Evolutionary conservation across 1,284 basidiomycete species (phyloP), one percentile per base, ranked within the genome.

Genomic region (Ceratobasidium sp.): DNA sequence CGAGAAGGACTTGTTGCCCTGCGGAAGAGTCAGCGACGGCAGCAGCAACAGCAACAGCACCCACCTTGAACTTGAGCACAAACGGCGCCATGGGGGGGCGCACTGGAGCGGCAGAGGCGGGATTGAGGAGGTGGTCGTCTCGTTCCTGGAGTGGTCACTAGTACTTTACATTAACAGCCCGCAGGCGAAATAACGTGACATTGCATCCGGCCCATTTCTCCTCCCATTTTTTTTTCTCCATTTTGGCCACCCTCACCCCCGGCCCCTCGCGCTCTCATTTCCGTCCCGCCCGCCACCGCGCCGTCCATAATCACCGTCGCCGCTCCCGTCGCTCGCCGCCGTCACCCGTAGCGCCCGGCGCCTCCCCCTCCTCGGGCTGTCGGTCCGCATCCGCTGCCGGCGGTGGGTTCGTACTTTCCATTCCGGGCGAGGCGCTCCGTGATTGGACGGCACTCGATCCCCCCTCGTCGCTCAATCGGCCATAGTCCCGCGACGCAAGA

Each of bases 1-100:
- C 85, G 95, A 93, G 85, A 95, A 95, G 84, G 94, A 94, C 88
- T 94, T 95, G 90, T 95, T 95, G 86, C 94, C 94, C 93, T 94
- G 83, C 42, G 61, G 44, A 12, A 26, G 13, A 28, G 64, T 77
- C 58, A 63, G 75, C 68, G 42, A 7, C 56, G 77, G 5, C 53
- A 3, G 46, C 53, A 39, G 26, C 66, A 40, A 39, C 73, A 44
- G 75, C 51, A 13, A 5, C 39, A n/a, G 39, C 3, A 72, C 76
- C 53, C 53, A 79, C 80, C 78, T 82, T 81, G 81, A 82, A 82
- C 75, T 81, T 80, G 79, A 82, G 82, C 28, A 82, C 80, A 72
- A 81, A 82, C 42, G 79, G 82, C 53, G 81, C 79, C 78, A 80
- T 79, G 3, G 61, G 61, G 39, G 61, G 39, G 39, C 61, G 13